Evolutionary conservation across 225 moss, liverwort and hornwort genomes (phyloP), one percentile per base, ranked within the genome.

Genomic region (Marchantia polymorpha): DNA sequence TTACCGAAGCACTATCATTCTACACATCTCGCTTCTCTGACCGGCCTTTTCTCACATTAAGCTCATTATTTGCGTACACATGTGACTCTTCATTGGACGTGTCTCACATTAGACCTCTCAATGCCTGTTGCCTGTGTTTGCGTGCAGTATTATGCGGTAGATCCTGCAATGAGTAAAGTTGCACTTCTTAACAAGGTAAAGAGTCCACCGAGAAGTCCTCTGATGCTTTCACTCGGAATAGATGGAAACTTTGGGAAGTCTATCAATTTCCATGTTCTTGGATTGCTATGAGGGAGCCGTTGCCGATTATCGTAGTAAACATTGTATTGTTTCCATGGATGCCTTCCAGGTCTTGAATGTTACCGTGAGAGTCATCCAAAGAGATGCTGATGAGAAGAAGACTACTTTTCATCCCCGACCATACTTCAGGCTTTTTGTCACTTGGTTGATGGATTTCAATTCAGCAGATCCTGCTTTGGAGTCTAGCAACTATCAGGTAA

Each of bases 361-460:
- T 77, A 92, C 96, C 47, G 96, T 96, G 78, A 94, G 87, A 80
- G 88, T 91, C 52, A 94, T 96, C 77, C 91, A 94, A 81, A 92
- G 94, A 82, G 94, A 96, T 65, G 85, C 87, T 13, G 92, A 94
- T 63, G 96, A 96, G 83, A 94, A 91, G 77, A 92, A 91, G 83
- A 75, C 85, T 10, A 89, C 86, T 29, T 97, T 97, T 58, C 92
- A 97, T 85, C 92, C 94, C 27, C 90, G 96, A 77, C 96, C 92
- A 78, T 97, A 97, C 82, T 97, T 94, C 72, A 91, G 96, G 61
- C 92, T 97, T 8, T 92, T 97, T 83, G 94, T 97, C 14, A 94
- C 91, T 19, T 97, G 96, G 96, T 90, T 97, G 61, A 97, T 94
- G 92, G 94, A 97, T 78, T 93, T 94, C 76, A 97, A 91, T 72